Evolutionary conservation across 331 rosid species (phyloP).

Genomic region (Pyrus hybrid): DNA sequence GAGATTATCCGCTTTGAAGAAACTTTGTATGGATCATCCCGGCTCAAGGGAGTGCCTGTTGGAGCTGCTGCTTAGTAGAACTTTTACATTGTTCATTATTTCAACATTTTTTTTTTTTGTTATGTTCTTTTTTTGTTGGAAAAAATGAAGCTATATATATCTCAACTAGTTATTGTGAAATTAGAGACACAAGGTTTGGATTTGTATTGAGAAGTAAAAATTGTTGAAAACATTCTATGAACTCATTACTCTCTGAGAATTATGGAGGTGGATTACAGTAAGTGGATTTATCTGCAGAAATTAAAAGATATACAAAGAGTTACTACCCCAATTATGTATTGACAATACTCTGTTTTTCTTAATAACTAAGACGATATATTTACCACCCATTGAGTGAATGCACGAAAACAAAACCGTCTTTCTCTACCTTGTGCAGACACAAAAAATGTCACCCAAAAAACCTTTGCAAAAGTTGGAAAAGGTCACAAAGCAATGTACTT

Average conservation of each 20-base stretch:
- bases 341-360: no score
- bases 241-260: no score
- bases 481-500: no score
- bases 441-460: no score
- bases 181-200: background rate
- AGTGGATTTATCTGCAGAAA: no score
- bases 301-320: no score
- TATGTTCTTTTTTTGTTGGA: background rate
- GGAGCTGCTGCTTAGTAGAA: slow-evolving; percentile 63
- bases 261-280: no score
- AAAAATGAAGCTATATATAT: background rate
- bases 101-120: background rate
- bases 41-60: slow-evolving; percentile 82
- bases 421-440: no score
- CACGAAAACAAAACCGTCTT: background rate
- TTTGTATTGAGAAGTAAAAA: background rate
- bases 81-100: background rate
- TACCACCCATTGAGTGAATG: background rate
- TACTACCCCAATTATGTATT: no score
- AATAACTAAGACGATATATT: background rate
- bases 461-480: no score
- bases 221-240: no score
- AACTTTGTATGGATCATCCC: slow-evolving; percentile 82
- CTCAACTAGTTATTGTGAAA: background rate
- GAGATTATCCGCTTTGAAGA: slow-evolving; percentile 92